Base-by-base conservation (phyloP, 2,329 filamentous ascomycete species). In the Claviceps lovelessii region DNA sequence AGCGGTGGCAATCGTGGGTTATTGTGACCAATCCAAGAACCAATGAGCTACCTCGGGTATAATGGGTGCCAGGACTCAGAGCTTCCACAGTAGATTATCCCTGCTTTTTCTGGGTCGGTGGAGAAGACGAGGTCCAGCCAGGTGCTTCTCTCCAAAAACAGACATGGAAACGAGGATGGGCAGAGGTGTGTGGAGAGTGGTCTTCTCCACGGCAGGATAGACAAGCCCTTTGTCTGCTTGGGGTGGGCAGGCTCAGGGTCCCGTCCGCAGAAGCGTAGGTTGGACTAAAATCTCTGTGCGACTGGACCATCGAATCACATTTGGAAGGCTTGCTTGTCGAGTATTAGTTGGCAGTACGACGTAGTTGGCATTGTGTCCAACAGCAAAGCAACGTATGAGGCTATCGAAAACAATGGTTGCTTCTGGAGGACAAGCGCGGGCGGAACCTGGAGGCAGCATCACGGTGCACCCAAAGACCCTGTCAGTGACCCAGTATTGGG, bases 1-100 rank as follows among this genome's bases (percentile, higher is more conserved):
- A n/a, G 39, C 9, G 39, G 54, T 54, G 56, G 51, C 39, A 41
- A 37, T 52, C 48, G 23, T 51, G 49, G 52, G 54, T 54, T 57
- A 52, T 51, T 58, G 52, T 51, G 54, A 49, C 53, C 52, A 54
- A 10, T 3, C 42, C 10, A 17, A 55, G 35, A 19, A 49, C 54
- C 54, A 58, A 58, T 58, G 31, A 50, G 37, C 33, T 44, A 19
- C 41, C 46, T 23, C 3, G 17, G 23, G 55, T 23, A 41, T 33
- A 50, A 54, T 49, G 50, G 55, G 8, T 54, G 52, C 44, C 52
- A 52, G 54, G 52, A 41, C 45, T 57, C 47, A 52, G 54, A 5
- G 46, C 28, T 57, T 42, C 41, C 53, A 44, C 56, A 37, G 45
- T n/a, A 51, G 45, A 29, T 19, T 53, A 55, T 51, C 56, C 52